These are phyloP conservation scores for Ophiostoma perfectum DNA, from an alignment of 2,329 filamentous ascomycete genomes.

Conservation along the genomic window DNA sequence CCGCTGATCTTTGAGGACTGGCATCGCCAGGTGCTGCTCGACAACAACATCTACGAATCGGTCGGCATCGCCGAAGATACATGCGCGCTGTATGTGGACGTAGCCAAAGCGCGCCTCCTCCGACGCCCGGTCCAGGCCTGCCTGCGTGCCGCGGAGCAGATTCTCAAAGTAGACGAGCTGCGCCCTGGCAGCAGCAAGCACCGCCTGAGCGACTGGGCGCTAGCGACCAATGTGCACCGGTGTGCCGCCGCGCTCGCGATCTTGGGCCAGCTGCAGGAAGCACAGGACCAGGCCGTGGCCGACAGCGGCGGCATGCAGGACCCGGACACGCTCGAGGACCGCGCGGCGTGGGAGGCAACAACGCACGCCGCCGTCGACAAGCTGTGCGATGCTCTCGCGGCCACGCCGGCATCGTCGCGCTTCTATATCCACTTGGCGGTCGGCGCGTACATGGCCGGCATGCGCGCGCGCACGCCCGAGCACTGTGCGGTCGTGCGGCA, in stretches of 20 bases:
- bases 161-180: conserved; percentile 26
- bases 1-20: conserved; percentile 38
- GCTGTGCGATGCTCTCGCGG: conserved; percentile 34
- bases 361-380: conserved; percentile 33
- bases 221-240: conserved; percentile 33
- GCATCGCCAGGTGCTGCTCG: conserved; percentile 36
- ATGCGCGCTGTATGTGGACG: conserved; percentile 35
- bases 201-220: conserved; percentile 24
- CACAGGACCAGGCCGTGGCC: neutral
- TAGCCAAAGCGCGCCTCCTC: conserved; percentile 29
- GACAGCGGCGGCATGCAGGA: neutral
- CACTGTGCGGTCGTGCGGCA: conserved; percentile 36
- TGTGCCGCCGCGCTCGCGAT: conserved; percentile 36
- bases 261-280: conserved; percentile 17
- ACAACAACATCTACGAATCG: conserved; percentile 33
- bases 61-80: conserved; percentile 38
- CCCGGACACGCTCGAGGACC: conserved; percentile 5
- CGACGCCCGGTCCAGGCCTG: conserved; percentile 25
- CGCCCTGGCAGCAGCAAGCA: neutral
- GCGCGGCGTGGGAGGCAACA: conserved; percentile 21
- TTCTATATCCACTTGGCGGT: conserved; percentile 40
- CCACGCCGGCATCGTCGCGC: conserved; percentile 32
- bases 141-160: conserved; percentile 30
- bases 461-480: conserved; percentile 32
- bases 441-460: conserved; percentile 36